Conservation (phyloP, 2,329 filamentous ascomycete species). For the Dactylonectria macrodidyma region DNA sequence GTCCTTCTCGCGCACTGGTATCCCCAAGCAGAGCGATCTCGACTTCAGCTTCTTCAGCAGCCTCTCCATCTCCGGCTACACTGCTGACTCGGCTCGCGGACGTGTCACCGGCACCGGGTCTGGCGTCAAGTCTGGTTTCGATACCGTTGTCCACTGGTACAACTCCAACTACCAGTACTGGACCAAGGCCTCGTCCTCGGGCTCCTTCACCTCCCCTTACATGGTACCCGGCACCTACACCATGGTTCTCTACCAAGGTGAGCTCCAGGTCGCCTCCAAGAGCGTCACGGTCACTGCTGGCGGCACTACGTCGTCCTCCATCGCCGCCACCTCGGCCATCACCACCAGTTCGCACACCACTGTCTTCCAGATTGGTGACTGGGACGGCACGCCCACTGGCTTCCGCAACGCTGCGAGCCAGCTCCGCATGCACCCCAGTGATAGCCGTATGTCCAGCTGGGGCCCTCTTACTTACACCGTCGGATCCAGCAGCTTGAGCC, state of each 20-base stretch:
- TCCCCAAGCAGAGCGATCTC: slow-evolving; percentile 62
- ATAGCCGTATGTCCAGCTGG: slow-evolving; percentile 75
- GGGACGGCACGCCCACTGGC: slow-evolving; percentile 74
- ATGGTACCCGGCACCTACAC: slow-evolving; percentile 80
- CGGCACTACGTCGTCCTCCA: slow-evolving; percentile 62
- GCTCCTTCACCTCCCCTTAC: slow-evolving; percentile 73
- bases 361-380: slow-evolving; percentile 76
- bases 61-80: slow-evolving; percentile 71
- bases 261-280: slow-evolving; percentile 67
- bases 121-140: slow-evolving; percentile 66
- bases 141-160: slow-evolving; percentile 76
- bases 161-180: slow-evolving; percentile 77
- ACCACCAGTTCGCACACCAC: slow-evolving; percentile 63
- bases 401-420: slow-evolving; percentile 79
- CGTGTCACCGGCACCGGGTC: slow-evolving; percentile 73
- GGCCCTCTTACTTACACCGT: slow-evolving; percentile 73
- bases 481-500: slow-evolving; percentile 64
- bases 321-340: slow-evolving; percentile 62
- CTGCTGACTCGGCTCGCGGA: slow-evolving; percentile 69
- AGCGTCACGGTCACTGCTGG: slow-evolving; percentile 67
- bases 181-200: slow-evolving; percentile 68
- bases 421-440: slow-evolving; percentile 78
- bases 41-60: slow-evolving; percentile 74
- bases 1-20: slow-evolving; percentile 70
- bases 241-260: slow-evolving; percentile 75